Evolutionary conservation across 768 basidiomycete genomes (phyloP).

Genomic region (Mycena olivaceomarginata): DNA sequence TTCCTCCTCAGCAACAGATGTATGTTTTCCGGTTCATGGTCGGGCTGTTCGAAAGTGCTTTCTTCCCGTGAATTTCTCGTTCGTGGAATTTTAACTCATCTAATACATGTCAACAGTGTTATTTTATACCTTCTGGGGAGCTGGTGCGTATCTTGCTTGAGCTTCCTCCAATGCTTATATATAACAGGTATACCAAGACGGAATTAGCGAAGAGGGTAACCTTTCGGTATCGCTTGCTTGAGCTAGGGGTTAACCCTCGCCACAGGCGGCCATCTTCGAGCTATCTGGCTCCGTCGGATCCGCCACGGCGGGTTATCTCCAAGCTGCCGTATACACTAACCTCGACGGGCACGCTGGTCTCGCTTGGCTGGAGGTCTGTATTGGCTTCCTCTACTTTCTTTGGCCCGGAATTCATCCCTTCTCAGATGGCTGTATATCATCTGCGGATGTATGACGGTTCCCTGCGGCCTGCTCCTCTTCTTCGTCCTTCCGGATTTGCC

Average conservation of each 20-base stretch:
- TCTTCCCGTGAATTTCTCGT: slow-evolving; percentile 46
- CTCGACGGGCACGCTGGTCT: slow-evolving; percentile 47
- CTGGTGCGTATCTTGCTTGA: slow-evolving; percentile 34
- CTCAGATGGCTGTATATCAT: slow-evolving; percentile 51
- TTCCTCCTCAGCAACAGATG: slow-evolving; percentile 44
- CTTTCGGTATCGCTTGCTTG: not conserved
- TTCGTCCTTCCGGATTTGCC: slow-evolving; percentile 50
- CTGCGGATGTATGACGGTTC: slow-evolving; percentile 51
- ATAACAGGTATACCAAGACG: slow-evolving; percentile 42
- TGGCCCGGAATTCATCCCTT: not conserved
- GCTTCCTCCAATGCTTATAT: not conserved
- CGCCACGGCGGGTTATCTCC: slow-evolving; percentile 50
- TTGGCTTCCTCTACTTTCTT: not conserved
- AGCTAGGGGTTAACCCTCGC: not conserved
- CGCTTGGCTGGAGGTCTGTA: slow-evolving; percentile 48
- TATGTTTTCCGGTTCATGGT: slow-evolving; percentile 50
- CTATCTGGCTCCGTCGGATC: slow-evolving; percentile 49
- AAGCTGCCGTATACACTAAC: slow-evolving; percentile 49
- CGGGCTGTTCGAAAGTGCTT: slow-evolving; percentile 49
- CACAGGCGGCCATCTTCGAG: slow-evolving; percentile 49
- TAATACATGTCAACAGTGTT: not conserved
- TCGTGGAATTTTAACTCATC: not conserved
- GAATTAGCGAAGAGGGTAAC: slow-evolving; percentile 49
- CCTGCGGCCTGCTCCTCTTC: slow-evolving; percentile 47
- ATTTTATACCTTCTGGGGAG: slow-evolving; percentile 49